Base-by-base conservation (phyloP, 1,284 basidiomycete species). In the Ustilago sp. region DNA sequence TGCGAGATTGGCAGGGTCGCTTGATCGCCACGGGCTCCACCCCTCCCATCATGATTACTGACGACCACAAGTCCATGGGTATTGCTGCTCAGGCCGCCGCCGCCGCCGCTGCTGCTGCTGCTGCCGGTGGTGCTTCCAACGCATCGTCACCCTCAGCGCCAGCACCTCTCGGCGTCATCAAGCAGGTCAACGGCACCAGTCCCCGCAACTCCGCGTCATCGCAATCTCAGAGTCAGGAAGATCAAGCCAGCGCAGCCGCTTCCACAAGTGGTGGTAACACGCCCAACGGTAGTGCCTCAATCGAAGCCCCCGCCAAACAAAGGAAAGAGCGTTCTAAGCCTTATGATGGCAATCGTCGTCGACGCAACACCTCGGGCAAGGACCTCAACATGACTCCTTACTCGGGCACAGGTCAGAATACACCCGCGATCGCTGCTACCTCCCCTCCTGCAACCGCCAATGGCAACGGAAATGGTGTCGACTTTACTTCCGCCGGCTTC, bases 21-120 rank as follows among this genome's bases (percentile, higher is more conserved):
- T 87, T 95, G 56, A 90, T 99, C 60, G 96, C 94, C 11, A 90
- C 90, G 11, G 94, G 94, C 3, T 90, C 89, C 53, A 94, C 94
- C 2, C 91, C 92, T 35, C 94, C 96, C 3, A 96, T 99, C 83
- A 88, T 92, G 94, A 68, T 99, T 81, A 99, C 96, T 3, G 97
- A 99, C 87, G 97, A 99, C 90, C 94, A 47, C 93, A 93, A 62
- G 91, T 94, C 84, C 93, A 68, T 79, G 67, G 63, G 75, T 41
- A 93, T 82, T 90, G 91, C n/a, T 23, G 67, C 73, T 9, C 72
- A 70, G 34, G 65, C 64, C 2, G 72, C 65, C 4, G 59, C 64
- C 23, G 77, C 74, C n/a, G n/a, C n/a, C 1, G 63, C 73, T 31
- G 67, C 65, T 31, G 77, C 74, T 1, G 63, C 73, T 1, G 62